Base-by-base conservation (phyloP, 192 early-diverging fungal species). In the Coemansia sp. region DNA sequence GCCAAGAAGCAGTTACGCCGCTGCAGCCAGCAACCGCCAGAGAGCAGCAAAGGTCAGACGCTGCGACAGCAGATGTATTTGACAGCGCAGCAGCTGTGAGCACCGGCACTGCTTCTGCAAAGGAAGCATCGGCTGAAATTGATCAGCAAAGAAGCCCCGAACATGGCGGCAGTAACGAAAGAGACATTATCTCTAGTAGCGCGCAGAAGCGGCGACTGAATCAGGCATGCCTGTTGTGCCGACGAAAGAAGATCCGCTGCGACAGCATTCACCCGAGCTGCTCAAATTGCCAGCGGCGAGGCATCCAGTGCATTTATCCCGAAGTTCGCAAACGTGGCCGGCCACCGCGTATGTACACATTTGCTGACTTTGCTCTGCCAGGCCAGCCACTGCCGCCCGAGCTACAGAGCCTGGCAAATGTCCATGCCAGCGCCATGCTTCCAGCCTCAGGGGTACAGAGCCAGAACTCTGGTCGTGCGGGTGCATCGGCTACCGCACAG, bases 241-340 rank as follows among this genome's bases (percentile, higher is more conserved):
- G 81, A 21, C 64, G 69, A n/a, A 83, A 79, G 22, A 83, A 83
- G 60, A 75, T 83, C 23, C 64, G 72, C 23, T 83, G 81, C 65
- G 75, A 77, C 66, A 79, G 81, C 57, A 39, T 21, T 2, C 75
- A 70, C 8, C 81, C 81, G 7, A 75, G 66, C 67, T 83, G 81
- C 52, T 55, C 67, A 39, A 83, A 78, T 51, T 83, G 81, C 64
- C 59, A 70, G 52, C 71, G 69, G 35, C 65, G 81, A 48, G 81
- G 76, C 12, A 79, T 83, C 52, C 68, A 68, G 47, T 83, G 81
- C 57, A 75, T 83, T 4, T 83, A 83, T 45, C 79, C 79, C 11
- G 79, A 81, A 50, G 69, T 76, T 14, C 69, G 73, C 57, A 75
- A 76, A 60, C 65, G 79, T 4, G 79, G 79, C 11, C 69, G 79